Base-by-base conservation (phyloP, 73 alveolate genomes). In the Durusdinium trenchii region DNA sequence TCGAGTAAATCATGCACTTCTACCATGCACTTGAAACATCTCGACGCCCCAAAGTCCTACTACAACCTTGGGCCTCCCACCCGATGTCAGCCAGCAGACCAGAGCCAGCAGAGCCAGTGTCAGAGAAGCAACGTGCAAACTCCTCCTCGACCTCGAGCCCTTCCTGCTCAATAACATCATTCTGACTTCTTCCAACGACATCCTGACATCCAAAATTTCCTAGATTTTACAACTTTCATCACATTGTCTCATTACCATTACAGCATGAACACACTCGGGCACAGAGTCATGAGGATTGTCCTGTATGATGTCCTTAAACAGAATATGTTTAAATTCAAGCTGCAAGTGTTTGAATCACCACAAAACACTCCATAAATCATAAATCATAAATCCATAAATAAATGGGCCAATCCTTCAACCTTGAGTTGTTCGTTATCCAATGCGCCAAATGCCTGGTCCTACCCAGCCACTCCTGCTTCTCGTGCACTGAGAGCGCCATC, bases 401-500 rank as follows among this genome's bases (percentile, higher is more conserved):
- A 57, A 57, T 57, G 69, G 23, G 23, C 23, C 32, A 16, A 12
- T 57, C 32, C 23, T 57, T 16, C 23, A 57, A 16, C 12, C 32
- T 57, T 57, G 23, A 16, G 23, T 57, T 12, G 12, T 12, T 23
- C 69, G 23, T 57, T 23, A 16, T 12, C 69, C 12, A 16, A 57
- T 57, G 69, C 69, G 23, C 32, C 69, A 6, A 36, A 18, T 71
- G 18, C 38, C 50, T 20, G n/a, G n/a, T n/a, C n/a, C n/a, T n/a
- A 30, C 75, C 75, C 38, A 30, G n/a, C n/a, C 64, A 0, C 18
- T 69, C 96, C 97, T 91, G 97, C 81, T 69, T 91, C 87, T 91
- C 97, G 43, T 76, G 97, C 75, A 91, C 97, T 35, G 97, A 91
- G 40, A 91, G 78, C 14, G 97, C 97, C 97, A 91, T 76, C 4